These are phyloP conservation scores for Leccinum insolens DNA, from an alignment of 1,284 basidiomycete genomes.

Conservation along the genomic window DNA sequence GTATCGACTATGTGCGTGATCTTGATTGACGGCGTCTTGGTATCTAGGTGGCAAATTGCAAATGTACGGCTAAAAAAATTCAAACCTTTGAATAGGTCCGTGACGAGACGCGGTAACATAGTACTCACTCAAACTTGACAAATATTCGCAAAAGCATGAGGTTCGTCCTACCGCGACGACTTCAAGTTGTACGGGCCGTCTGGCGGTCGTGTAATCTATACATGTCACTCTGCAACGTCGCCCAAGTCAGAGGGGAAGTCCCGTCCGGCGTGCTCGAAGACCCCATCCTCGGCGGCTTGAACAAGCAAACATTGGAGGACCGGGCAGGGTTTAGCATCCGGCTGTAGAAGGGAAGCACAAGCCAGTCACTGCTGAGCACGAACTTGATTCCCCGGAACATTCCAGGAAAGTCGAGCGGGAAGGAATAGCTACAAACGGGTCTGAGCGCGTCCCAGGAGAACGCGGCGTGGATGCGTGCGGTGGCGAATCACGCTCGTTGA, in stretches of 20 bases:
- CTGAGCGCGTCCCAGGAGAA: conserved; percentile 21
- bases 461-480: conserved; percentile 26
- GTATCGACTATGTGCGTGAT: conserved; percentile 33
- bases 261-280: not conserved
- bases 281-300: conserved; percentile 20
- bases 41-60: conserved; percentile 32
- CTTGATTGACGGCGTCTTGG: conserved; percentile 29
- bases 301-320: conserved; percentile 34
- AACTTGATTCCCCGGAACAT: conserved; percentile 36
- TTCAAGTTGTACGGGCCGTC: conserved; percentile 36
- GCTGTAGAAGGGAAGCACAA: conserved; percentile 35
- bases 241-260: conserved; percentile 14
- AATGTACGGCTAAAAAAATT: conserved; percentile 24
- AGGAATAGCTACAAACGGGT: conserved; percentile 27
- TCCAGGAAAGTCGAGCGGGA: conserved; percentile 34
- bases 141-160: conserved; percentile 33
- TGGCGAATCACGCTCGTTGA: conserved; percentile 25
- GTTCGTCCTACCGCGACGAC: conserved; percentile 34
- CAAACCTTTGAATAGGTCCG: not conserved
- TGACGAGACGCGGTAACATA: not conserved
- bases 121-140: conserved; percentile 28
- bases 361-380: conserved; percentile 32
- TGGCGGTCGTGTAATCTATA: conserved; percentile 27
- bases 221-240: conserved; percentile 31
- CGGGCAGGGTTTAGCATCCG: conserved; percentile 33